phyloP scores from a whole-genome alignment of 1,284 basidiomycete species.

The Irpex sp. region DNA sequence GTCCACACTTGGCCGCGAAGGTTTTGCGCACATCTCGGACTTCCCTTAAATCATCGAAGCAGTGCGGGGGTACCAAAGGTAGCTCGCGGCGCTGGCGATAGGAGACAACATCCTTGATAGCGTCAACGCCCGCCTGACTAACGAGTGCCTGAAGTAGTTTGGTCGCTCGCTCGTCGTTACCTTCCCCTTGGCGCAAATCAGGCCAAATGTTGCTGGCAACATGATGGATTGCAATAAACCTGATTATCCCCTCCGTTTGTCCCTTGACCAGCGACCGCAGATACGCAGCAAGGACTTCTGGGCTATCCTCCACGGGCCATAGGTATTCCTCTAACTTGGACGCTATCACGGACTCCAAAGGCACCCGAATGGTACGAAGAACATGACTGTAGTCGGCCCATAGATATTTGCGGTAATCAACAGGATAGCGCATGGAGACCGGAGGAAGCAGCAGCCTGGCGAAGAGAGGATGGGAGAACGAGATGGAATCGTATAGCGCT shows the following conservation, averaged over 20 bases:
- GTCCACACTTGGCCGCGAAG: constrained; percentile 20
- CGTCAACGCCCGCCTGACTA: constrained; percentile 40
- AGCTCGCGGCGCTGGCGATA: constrained; percentile 40
- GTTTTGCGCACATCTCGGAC: constrained; percentile 14
- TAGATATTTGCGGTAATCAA: constrained; percentile 81
- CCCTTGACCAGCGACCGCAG: constrained; percentile 44
- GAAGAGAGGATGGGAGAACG: constrained; percentile 80
- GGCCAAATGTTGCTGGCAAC: constrained; percentile 73
- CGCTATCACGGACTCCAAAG: constrained; percentile 41
- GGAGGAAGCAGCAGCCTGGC: constrained; percentile 75
- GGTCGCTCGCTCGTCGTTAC: constrained; percentile 36
- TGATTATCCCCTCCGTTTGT: constrained; percentile 55
- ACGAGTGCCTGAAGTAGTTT: constrained; percentile 51
- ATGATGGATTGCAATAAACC: constrained; percentile 75
- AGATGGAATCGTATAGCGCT: constrained; percentile 84
- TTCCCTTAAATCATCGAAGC: constrained; percentile 25
- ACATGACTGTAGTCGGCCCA: constrained; percentile 76
- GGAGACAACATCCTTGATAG: constrained; percentile 46
- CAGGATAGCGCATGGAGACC: constrained; percentile 67
- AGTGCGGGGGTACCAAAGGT: constrained; percentile 33
- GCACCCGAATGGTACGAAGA: constrained; percentile 50
- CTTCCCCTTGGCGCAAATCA: constrained; percentile 34
- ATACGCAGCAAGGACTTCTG: constrained; percentile 62
- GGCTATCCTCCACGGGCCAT: constrained; percentile 65
- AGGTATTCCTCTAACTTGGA: constrained; percentile 56